Percentiles rank a stretch among this genome's conserved stretches.
Conservation (phyloP, 345 rosid genomes). For the Pseudoturritis turrita region DNA sequence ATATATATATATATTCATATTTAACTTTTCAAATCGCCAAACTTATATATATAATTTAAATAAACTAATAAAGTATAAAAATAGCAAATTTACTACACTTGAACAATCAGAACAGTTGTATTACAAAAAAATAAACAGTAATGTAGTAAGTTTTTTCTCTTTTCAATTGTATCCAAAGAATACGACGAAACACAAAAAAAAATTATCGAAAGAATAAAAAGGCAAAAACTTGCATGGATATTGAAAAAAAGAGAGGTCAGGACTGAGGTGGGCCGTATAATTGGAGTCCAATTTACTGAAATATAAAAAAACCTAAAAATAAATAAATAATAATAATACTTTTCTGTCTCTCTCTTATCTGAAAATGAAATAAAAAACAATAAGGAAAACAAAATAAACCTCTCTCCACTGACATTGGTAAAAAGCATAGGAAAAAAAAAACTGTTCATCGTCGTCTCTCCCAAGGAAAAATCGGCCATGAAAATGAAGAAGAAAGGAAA, state of each 20-base stretch:
- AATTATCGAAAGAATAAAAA: not conserved
- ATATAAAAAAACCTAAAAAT: not conserved
- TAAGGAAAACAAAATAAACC: not conserved
- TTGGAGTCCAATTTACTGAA: slow-evolving; percentile 3
- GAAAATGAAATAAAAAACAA: not conserved
- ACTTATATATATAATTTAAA: not conserved
- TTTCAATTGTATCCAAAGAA: not conserved
- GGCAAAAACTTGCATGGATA: not conserved
- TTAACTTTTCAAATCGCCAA: not conserved
- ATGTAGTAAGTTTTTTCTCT: not conserved
- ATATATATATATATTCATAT: too few species aligned
- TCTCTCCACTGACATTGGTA: slow-evolving; percentile 19
- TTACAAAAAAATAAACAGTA: not conserved
- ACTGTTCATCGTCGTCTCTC: slow-evolving; percentile 25
- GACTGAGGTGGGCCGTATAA: slow-evolving; percentile 19
- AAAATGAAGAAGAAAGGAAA: slow-evolving; percentile 87
- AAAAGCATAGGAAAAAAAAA: not conserved
- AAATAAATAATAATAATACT: not conserved
- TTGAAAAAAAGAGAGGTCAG: not conserved
- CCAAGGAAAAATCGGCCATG: slow-evolving; percentile 32
- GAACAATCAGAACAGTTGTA: not conserved
- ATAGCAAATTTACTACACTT: not conserved
- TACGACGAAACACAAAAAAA: not conserved
- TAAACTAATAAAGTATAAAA: not conserved
- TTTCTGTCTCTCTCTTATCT: slow-evolving; percentile 3